Conservation (phyloP, 2,329 filamentous ascomycete species). For the Aspergillus versicolor region DNA sequence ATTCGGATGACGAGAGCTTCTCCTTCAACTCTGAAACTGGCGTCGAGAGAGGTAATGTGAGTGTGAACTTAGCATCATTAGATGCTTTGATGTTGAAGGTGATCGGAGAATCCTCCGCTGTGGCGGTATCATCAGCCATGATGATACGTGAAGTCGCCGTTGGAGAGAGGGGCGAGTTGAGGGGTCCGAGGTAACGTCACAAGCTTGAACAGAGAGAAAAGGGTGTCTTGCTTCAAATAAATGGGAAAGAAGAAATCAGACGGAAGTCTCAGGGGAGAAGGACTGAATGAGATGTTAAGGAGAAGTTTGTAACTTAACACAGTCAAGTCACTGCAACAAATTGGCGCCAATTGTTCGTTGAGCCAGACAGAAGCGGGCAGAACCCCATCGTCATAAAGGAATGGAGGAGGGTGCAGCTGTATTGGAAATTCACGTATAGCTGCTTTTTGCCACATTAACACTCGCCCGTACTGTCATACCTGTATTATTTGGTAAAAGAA, state of each 20-base stretch:
- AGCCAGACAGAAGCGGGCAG: slow-evolving; percentile 35
- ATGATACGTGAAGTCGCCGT: slow-evolving; percentile 20
- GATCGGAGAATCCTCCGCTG: slow-evolving; percentile 69
- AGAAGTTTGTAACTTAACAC: not conserved
- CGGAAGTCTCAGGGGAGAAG: not conserved
- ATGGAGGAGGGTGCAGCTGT: slow-evolving; percentile 3
- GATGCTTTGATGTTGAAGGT: slow-evolving; percentile 98
- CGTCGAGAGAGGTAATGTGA: slow-evolving; percentile 75
- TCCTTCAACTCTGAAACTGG: slow-evolving; percentile 84
- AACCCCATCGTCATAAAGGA: slow-evolving; percentile 32
- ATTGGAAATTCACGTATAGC: slow-evolving; percentile 3
- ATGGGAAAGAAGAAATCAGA: not conserved
- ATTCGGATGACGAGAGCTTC: slow-evolving; percentile 77
- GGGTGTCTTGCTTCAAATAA: slow-evolving; percentile 1
- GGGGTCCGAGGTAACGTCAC: slow-evolving; percentile 13
- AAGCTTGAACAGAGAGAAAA: slow-evolving; percentile 1
- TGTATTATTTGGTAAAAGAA: not conserved
- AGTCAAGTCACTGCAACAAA: not conserved
- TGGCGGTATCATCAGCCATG: slow-evolving; percentile 42
- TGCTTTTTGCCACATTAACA: not conserved
- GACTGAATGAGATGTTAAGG: not conserved
- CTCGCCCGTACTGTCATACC: not conserved
- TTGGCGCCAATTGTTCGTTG: not conserved
- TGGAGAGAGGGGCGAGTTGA: slow-evolving; percentile 9
- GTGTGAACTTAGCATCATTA: slow-evolving; percentile 77